Percentiles rank a stretch among this genome's conserved stretches.
phyloP scores from a whole-genome alignment of 345 rosid genomes.

The Acer yangbiense region DNA sequence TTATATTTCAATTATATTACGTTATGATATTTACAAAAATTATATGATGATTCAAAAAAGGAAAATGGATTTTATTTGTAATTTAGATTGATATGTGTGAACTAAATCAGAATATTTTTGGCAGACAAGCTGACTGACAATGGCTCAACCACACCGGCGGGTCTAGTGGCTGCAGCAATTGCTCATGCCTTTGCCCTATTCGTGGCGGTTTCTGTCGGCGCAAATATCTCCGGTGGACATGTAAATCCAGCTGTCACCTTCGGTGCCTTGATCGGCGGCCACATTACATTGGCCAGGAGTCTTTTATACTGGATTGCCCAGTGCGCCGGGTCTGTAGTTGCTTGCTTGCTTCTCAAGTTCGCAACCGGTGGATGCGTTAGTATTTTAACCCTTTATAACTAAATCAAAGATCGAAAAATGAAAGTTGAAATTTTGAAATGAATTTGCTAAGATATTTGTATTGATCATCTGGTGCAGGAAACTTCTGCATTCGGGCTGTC shows the following conservation, averaged over 20 bases:
- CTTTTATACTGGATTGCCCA: conserved; percentile 66
- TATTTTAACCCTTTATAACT: not conserved
- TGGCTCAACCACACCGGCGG: conserved; percentile 58
- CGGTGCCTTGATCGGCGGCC: conserved; percentile 70
- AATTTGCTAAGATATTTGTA: too few relatives aligned
- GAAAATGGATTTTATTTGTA: too few relatives aligned
- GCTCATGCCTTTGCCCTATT: conserved; percentile 65
- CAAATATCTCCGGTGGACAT: conserved; percentile 78
- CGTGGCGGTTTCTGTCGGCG: conserved; percentile 64
- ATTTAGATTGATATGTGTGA: not conserved
- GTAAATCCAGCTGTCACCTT: conserved; percentile 78
- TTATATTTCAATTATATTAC: too few relatives aligned
- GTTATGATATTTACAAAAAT: too few relatives aligned
- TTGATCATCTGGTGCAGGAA: conserved; percentile 29
- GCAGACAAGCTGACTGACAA: conserved; percentile 55
- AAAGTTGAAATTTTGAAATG: not conserved
- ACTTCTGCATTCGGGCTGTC: conserved; percentile 72
- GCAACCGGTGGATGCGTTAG: conserved; percentile 65
- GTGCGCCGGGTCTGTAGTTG: conserved; percentile 55
- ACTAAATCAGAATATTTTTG: not conserved
- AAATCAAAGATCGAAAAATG: too few relatives aligned
- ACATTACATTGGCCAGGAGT: conserved; percentile 51
- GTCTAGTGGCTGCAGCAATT: conserved; percentile 57
- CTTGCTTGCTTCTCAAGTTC: conserved; percentile 71
- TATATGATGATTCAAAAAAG: too few relatives aligned